Conservation (phyloP, 2,329 filamentous ascomycete genomes). For the Xylariales sp. region DNA sequence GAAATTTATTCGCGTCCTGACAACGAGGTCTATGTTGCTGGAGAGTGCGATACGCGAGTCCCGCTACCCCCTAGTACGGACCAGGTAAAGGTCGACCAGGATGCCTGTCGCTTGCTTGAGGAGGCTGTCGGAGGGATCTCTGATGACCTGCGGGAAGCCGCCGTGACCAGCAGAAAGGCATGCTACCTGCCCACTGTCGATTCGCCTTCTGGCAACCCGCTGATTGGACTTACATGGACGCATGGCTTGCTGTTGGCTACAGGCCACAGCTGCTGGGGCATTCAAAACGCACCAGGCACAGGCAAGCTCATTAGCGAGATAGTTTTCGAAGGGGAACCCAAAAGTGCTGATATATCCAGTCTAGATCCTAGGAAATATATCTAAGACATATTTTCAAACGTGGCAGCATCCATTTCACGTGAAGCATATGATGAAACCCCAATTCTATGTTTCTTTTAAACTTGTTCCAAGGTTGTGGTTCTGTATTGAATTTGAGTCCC, state of each 20-base stretch:
- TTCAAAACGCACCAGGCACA: slow-evolving; percentile 90
- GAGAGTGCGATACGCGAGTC: slow-evolving; percentile 75
- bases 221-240: slow-evolving; percentile 72
- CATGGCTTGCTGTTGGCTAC: slow-evolving; percentile 76
- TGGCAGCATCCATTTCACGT: too few species aligned
- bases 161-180: slow-evolving; percentile 74
- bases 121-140: slow-evolving; percentile 68
- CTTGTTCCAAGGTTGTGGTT: too few species aligned
- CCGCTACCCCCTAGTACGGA: slow-evolving; percentile 74
- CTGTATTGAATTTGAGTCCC: too few species aligned
- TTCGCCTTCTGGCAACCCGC: slow-evolving; percentile 60
- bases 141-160: slow-evolving; percentile 60
- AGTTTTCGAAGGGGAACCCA: slow-evolving; percentile 67
- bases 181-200: slow-evolving; percentile 78
- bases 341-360: slow-evolving; percentile 60
- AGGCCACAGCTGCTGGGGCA: slow-evolving; percentile 97
- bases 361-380: slow-evolving; percentile 66
- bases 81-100: slow-evolving; percentile 69
- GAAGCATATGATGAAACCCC: too few species aligned
- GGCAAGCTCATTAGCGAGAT: slow-evolving; percentile 77
- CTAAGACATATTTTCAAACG: too few species aligned
- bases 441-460: too few species aligned
- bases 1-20: slow-evolving; percentile 92
- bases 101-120: slow-evolving; percentile 78
- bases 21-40: slow-evolving; percentile 89